phyloP scores from a whole-genome alignment of 2,329 filamentous ascomycete genomes.

The Diplodia intermedia region DNA sequence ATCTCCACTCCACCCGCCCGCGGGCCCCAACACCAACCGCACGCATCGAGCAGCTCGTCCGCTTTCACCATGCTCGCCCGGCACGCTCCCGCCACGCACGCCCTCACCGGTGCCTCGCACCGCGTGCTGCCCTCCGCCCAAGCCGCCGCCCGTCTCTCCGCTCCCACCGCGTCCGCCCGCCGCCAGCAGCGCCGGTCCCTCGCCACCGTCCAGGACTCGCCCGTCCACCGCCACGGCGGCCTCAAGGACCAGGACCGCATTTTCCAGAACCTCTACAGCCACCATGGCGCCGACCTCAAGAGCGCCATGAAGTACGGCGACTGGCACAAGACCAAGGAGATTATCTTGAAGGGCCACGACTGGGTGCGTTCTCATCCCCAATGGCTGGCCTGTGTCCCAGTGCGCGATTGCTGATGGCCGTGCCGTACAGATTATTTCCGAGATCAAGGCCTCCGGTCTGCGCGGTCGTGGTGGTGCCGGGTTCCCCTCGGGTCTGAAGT shows the following conservation, averaged over 20 bases:
- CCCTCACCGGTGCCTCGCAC: conserved; percentile 50
- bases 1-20: conserved; percentile 31
- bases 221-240: conserved; percentile 77
- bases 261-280: conserved; percentile 97
- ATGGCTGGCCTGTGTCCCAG: conserved; percentile 12
- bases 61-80: conserved; percentile 50
- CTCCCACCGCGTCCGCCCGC: conserved; percentile 49
- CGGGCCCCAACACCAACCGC: conserved; percentile 34
- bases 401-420: conserved; percentile 37
- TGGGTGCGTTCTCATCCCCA: conserved; percentile 65
- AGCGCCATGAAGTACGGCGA: conserved; percentile 97
- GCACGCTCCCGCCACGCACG: conserved; percentile 49
- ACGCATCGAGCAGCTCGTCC: conserved; percentile 28
- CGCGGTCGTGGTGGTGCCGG: conserved; percentile 96
- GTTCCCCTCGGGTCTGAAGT: conserved; percentile 98
- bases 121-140: conserved; percentile 51
- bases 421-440: conserved; percentile 77
- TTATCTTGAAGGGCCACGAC: conserved; percentile 93
- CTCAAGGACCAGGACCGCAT: conserved; percentile 97
- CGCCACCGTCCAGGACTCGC: conserved; percentile 61
- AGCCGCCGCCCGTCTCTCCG: conserved; percentile 48
- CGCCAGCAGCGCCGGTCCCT: conserved; percentile 70
- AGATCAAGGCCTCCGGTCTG: conserved; percentile 95
- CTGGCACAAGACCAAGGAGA: conserved; percentile 99
- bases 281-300: conserved; percentile 89